These are phyloP conservation scores for Kuraishia molischiana DNA, from an alignment of 805 yeast species.

Conservation along the genomic window DNA sequence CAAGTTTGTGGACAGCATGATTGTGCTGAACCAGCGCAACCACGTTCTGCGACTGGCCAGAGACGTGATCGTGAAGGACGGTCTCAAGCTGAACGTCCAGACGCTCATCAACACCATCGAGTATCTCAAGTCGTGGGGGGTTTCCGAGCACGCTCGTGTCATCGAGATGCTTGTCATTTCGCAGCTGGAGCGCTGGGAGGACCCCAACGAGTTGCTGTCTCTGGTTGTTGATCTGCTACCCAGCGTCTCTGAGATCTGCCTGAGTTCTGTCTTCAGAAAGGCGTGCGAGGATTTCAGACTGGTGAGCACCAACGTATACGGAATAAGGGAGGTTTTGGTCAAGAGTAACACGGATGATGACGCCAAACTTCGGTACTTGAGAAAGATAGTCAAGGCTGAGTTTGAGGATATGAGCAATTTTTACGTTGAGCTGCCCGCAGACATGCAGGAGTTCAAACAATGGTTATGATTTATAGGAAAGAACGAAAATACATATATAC, in stretches of 20 bases:
- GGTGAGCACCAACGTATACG: conserved; percentile 22
- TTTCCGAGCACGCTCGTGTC: neutral
- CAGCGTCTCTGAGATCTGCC: conserved; percentile 8
- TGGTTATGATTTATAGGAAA: neutral
- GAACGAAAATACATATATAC: no score
- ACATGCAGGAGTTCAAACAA: conserved; percentile 16
- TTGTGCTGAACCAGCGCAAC: conserved; percentile 14
- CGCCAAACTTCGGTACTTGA: conserved; percentile 17
- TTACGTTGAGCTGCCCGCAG: conserved; percentile 21
- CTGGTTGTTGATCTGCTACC: conserved; percentile 18
- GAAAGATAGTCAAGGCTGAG: conserved; percentile 19
- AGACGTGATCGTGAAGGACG: conserved; percentile 18
- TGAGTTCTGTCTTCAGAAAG: conserved; percentile 16
- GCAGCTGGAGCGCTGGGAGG: conserved; percentile 13
- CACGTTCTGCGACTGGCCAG: conserved; percentile 17
- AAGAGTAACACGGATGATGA: conserved; percentile 5
- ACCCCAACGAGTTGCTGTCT: conserved; percentile 18
- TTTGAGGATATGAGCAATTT: conserved; percentile 23
- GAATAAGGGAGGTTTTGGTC: conserved; percentile 20
- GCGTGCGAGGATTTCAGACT: conserved; percentile 23
- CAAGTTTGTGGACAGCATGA: conserved; percentile 10
- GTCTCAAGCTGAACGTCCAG: conserved; percentile 13
- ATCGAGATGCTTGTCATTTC: conserved; percentile 13
- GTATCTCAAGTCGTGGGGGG: conserved; percentile 7
- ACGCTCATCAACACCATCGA: conserved; percentile 13